These are phyloP conservation scores for Auricularia cornea DNA, from an alignment of 768 basidiomycete genomes.

Conservation along the genomic window DNA sequence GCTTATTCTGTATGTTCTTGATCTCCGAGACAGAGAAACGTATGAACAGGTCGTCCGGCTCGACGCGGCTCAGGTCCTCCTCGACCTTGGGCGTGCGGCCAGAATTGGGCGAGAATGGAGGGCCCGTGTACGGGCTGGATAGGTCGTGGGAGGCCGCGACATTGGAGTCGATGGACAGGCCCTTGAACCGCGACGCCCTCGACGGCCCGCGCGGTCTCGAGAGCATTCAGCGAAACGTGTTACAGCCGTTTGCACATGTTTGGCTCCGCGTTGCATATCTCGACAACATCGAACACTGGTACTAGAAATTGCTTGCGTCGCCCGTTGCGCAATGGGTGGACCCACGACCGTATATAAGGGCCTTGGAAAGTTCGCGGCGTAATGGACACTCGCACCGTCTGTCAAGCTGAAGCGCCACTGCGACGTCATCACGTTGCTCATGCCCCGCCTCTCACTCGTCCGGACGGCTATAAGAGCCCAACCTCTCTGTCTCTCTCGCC, in stretches of 20 bases:
- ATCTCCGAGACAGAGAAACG: constrained; percentile 67
- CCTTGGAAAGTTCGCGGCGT: background rate
- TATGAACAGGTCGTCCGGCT: constrained; percentile 69
- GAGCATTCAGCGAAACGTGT: background rate
- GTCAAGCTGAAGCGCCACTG: background rate
- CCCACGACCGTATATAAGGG: too few relatives aligned
- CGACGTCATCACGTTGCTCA: background rate
- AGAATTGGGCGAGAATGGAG: background rate
- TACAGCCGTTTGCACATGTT: background rate
- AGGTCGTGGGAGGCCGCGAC: background rate
- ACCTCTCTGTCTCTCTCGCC: background rate
- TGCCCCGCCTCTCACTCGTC: background rate
- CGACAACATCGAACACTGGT: too few relatives aligned
- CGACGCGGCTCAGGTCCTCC: constrained; percentile 24
- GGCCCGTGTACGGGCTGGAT: background rate
- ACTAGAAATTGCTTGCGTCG: too few relatives aligned
- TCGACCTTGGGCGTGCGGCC: constrained; percentile 1
- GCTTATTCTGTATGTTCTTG: constrained; percentile 52
- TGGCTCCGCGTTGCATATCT: background rate
- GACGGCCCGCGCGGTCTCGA: background rate
- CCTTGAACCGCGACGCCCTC: background rate
- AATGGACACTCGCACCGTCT: background rate
- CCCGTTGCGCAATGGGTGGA: too few relatives aligned
- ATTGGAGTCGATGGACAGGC: background rate
- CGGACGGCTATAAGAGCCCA: background rate